Conservation (phyloP, 345 rosid species). For the Geranium rotundifolium region DNA sequence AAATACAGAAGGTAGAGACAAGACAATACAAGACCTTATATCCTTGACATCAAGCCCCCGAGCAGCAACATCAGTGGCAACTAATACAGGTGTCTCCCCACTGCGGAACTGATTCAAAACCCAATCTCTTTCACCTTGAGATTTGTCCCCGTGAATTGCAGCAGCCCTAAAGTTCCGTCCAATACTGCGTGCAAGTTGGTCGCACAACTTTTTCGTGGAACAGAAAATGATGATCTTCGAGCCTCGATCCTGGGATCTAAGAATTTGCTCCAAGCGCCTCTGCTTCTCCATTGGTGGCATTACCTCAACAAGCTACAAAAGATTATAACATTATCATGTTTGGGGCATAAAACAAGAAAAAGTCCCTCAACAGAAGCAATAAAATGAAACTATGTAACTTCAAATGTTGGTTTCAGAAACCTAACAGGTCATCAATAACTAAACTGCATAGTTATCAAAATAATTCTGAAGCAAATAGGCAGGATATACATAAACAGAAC, state of each 20-base stretch:
- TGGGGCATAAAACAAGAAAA: too few species aligned
- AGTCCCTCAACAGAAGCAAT: too few species aligned
- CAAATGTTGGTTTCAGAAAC: too few species aligned
- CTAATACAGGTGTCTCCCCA: slow-evolving; percentile 71
- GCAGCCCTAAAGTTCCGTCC: slow-evolving; percentile 79
- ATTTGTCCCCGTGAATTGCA: slow-evolving; percentile 92
- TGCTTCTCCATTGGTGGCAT: slow-evolving; percentile 91
- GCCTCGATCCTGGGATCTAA: slow-evolving; percentile 82
- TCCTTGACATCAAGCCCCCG: slow-evolving; percentile 95
- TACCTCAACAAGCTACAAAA: slow-evolving; percentile 72
- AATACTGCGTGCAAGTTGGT: slow-evolving; percentile 74
- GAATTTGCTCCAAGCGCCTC: slow-evolving; percentile 84
- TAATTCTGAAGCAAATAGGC: too few species aligned
- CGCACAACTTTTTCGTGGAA: slow-evolving; percentile 84
- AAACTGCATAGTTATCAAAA: too few species aligned
- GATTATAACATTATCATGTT: neutral
- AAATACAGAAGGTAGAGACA: neutral
- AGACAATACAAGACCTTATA: slow-evolving; percentile 38
- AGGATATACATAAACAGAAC: too few species aligned
- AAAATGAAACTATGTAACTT: too few species aligned
- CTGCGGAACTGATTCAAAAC: slow-evolving; percentile 77
- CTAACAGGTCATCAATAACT: too few species aligned
- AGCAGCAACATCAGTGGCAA: slow-evolving; percentile 98
- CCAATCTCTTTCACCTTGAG: slow-evolving; percentile 96
- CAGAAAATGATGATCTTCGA: slow-evolving; percentile 85